These are phyloP conservation scores for Xylariaceae sp. DNA, from an alignment of 2,329 filamentous ascomycete species.

Conservation along the genomic window DNA sequence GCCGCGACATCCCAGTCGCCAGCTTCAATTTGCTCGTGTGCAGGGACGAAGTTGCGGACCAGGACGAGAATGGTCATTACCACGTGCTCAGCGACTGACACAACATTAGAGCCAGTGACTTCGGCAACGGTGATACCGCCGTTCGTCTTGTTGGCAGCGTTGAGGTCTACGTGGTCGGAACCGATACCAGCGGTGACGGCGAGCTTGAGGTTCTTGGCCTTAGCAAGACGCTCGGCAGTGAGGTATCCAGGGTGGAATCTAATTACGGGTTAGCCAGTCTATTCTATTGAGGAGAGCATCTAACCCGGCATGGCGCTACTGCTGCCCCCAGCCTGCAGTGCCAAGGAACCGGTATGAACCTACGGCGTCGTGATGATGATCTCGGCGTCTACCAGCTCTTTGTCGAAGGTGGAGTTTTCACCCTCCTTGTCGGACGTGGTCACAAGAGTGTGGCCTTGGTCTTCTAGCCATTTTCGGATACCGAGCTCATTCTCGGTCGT, in stretches of 20 bases:
- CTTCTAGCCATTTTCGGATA: conserved; percentile 94
- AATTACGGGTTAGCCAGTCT: conserved; percentile 23
- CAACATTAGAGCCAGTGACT: conserved; percentile 96
- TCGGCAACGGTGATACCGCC: conserved; percentile 95
- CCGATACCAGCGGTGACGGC: conserved; percentile 96
- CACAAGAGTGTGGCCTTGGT: conserved; percentile 90
- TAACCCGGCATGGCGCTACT: neutral
- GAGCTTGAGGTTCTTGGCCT: conserved; percentile 98
- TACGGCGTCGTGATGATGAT: conserved; percentile 99
- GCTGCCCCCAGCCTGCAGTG: conserved; percentile 1
- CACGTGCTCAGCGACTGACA: conserved; percentile 98
- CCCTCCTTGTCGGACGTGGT: conserved; percentile 98
- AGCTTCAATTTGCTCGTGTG: conserved; percentile 84
- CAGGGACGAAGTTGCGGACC: conserved; percentile 96
- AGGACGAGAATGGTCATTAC: conserved; percentile 97
- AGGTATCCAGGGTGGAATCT: conserved; percentile 99
- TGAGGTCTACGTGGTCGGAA: conserved; percentile 95
- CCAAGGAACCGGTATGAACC: conserved; percentile 31
- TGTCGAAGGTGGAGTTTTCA: conserved; percentile 86
- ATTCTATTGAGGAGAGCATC: conserved; percentile 3
- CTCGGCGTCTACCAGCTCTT: conserved; percentile 94
- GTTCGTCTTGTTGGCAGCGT: conserved; percentile 97
- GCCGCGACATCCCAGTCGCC: conserved; percentile 96
- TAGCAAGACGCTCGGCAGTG: conserved; percentile 89
- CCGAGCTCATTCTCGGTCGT: conserved; percentile 99